Percentiles rank a stretch among this genome's conserved stretches.
Conservation (phyloP, 1,139 yeast genomes). For the Taphrina confusa region DNA sequence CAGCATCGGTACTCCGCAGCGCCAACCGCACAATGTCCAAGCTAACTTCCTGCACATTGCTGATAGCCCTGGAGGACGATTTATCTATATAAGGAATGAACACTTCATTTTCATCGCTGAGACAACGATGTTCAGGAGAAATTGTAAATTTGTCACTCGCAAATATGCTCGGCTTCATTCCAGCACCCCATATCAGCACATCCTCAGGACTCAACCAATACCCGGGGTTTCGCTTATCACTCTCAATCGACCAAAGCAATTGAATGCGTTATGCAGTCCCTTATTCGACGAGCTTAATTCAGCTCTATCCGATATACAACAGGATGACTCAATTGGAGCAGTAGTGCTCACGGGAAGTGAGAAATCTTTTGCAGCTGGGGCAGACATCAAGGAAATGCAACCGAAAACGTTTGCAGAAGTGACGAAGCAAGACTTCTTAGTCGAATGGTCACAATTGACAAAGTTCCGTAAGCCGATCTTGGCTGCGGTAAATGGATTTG, state of each 20-base stretch:
- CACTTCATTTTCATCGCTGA: too few species aligned
- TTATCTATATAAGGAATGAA: too few species aligned
- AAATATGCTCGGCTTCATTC: constrained; percentile 11
- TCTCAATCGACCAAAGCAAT: constrained; percentile 63
- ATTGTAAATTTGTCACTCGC: background rate
- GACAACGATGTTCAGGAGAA: constrained; percentile 19
- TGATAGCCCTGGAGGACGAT: too few species aligned
- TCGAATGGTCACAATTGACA: constrained; percentile 48
- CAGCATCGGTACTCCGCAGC: too few species aligned
- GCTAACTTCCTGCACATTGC: too few species aligned
- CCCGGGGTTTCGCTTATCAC: constrained; percentile 53
- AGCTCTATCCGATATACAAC: constrained; percentile 50
- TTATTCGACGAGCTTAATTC: constrained; percentile 51
- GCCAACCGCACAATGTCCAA: too few species aligned
- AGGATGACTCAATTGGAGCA: constrained; percentile 51
- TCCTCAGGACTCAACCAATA: constrained; percentile 13
- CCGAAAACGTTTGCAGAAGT: constrained; percentile 49
- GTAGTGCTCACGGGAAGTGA: constrained; percentile 54
- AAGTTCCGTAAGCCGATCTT: constrained; percentile 52
- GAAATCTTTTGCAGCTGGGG: constrained; percentile 58
- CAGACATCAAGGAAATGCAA: constrained; percentile 57
- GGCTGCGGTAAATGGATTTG: constrained; percentile 58
- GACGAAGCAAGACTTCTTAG: constrained; percentile 48
- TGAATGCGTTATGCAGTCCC: constrained; percentile 63
- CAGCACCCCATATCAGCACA: constrained; percentile 22